Percentiles rank a stretch among this genome's conserved stretches.
Conservation (phyloP, 2,329 filamentous ascomycete genomes). For the Pestalotiopsis sp. region DNA sequence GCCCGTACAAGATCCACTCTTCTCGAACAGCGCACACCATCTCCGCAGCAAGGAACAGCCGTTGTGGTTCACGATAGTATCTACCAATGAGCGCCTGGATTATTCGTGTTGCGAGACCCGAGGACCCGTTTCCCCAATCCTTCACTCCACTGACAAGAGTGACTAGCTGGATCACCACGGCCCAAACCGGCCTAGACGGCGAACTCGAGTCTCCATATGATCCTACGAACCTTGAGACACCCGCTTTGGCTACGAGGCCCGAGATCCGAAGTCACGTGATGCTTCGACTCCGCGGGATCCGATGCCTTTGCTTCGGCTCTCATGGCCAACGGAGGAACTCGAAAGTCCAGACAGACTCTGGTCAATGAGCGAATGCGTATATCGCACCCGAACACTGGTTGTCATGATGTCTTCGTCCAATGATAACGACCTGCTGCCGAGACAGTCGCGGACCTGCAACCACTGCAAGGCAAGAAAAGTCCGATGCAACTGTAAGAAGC, state of each 20-base stretch:
- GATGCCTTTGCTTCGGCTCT: not conserved
- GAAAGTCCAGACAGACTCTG: not conserved
- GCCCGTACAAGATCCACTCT: too few species aligned
- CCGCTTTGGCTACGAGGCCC: not conserved
- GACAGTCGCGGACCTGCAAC: constrained; percentile 9
- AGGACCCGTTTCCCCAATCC: not conserved
- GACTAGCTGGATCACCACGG: not conserved
- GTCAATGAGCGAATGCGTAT: not conserved
- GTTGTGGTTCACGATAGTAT: not conserved
- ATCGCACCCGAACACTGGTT: not conserved
- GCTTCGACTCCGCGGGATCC: not conserved
- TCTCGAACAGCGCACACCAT: too few species aligned
- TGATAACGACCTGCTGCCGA: not conserved
- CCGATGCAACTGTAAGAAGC: constrained; percentile 1
- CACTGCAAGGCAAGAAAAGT: constrained; percentile 12
- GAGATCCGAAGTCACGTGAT: constrained; percentile 10
- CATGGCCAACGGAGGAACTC: not conserved
- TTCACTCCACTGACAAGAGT: not conserved
- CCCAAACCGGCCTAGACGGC: not conserved
- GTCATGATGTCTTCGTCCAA: not conserved
- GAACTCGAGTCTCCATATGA: not conserved
- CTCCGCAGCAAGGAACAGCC: not conserved
- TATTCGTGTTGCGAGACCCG: not conserved
- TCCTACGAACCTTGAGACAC: not conserved
- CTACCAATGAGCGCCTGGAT: not conserved